Conservation (phyloP, 2,329 filamentous ascomycete species). For the Pseudogymnoascus sp. region DNA sequence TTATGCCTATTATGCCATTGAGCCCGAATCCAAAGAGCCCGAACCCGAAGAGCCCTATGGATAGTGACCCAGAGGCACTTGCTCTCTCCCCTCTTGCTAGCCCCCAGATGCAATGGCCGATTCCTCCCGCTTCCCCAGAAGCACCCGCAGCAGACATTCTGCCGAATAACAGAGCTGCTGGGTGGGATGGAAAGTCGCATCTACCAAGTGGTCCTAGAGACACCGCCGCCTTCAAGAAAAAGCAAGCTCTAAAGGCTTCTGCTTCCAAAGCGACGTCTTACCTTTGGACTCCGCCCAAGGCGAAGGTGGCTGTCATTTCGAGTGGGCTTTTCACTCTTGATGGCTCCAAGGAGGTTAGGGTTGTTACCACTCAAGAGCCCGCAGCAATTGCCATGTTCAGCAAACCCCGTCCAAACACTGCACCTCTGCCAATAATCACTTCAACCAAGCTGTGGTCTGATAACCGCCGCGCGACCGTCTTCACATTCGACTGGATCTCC, state of each 20-base stretch:
- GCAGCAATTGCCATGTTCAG: slow-evolving; percentile 22
- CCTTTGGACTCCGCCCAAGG: slow-evolving; percentile 17
- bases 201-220: slow-evolving; percentile 17
- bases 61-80: not conserved
- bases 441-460: slow-evolving; percentile 24
- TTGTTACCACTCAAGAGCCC: slow-evolving; percentile 18
- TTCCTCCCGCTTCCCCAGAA: not conserved
- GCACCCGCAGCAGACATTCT: not conserved
- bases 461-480: slow-evolving; percentile 17
- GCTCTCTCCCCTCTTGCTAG: not conserved
- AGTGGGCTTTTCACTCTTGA: slow-evolving; percentile 21
- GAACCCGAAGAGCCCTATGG: slow-evolving; percentile 11
- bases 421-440: slow-evolving; percentile 15
- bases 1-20: slow-evolving; percentile 16
- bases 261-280: not conserved
- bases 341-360: slow-evolving; percentile 14
- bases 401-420: slow-evolving; percentile 16
- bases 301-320: not conserved
- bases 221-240: slow-evolving; percentile 18
- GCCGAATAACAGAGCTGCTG: not conserved
- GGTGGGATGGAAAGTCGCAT: slow-evolving; percentile 18
- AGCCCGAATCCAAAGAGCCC: slow-evolving; percentile 18
- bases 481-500: slow-evolving; percentile 26
- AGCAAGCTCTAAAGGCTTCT: not conserved
- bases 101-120: not conserved